Evolutionary conservation across 2,329 filamentous ascomycete species (phyloP).

Genomic region (Alternaria hordeiaustralica): DNA sequence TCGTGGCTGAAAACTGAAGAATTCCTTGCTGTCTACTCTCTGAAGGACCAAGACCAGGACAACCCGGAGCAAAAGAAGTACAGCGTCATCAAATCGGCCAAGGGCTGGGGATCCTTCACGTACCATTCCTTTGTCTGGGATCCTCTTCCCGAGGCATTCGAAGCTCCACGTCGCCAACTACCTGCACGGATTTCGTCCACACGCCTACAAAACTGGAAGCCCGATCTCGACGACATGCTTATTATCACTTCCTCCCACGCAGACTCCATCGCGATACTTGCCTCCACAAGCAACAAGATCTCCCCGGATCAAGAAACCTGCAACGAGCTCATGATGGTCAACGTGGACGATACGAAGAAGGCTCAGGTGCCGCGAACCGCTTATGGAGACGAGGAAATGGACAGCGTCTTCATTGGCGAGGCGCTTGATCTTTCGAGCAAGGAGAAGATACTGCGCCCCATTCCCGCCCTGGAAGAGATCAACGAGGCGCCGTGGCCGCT

Average conservation of each 20-base stretch:
- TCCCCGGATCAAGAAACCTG: slow-evolving; percentile 66
- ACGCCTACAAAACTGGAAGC: slow-evolving; percentile 80
- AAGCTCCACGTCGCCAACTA: slow-evolving; percentile 62
- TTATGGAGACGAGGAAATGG: slow-evolving; percentile 55
- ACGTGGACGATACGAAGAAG: slow-evolving; percentile 75
- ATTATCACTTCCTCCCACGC: slow-evolving; percentile 82
- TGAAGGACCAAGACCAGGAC: slow-evolving; percentile 52
- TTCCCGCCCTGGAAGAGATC: slow-evolving; percentile 77
- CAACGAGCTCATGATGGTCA: slow-evolving; percentile 75
- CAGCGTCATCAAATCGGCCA: slow-evolving; percentile 72
- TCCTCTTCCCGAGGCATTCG: slow-evolving; percentile 28
- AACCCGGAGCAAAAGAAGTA: slow-evolving; percentile 70
- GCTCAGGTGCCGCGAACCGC: slow-evolving; percentile 65
- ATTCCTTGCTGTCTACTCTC: slow-evolving; percentile 75
- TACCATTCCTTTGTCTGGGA: slow-evolving; percentile 75
- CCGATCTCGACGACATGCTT: slow-evolving; percentile 79
- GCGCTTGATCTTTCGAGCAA: slow-evolving; percentile 83
- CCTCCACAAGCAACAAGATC: slow-evolving; percentile 73
- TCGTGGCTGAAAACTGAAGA: slow-evolving; percentile 88
- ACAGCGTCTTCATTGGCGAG: slow-evolving; percentile 80
- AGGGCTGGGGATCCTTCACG: slow-evolving; percentile 63
- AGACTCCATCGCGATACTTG: slow-evolving; percentile 79
- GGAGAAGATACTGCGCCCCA: slow-evolving; percentile 78
- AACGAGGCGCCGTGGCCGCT: slow-evolving; percentile 80
- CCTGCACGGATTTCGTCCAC: slow-evolving; percentile 79